Evolutionary conservation across 441 rosid species (phyloP).

Genomic region (Aquilaria agallochum): DNA sequence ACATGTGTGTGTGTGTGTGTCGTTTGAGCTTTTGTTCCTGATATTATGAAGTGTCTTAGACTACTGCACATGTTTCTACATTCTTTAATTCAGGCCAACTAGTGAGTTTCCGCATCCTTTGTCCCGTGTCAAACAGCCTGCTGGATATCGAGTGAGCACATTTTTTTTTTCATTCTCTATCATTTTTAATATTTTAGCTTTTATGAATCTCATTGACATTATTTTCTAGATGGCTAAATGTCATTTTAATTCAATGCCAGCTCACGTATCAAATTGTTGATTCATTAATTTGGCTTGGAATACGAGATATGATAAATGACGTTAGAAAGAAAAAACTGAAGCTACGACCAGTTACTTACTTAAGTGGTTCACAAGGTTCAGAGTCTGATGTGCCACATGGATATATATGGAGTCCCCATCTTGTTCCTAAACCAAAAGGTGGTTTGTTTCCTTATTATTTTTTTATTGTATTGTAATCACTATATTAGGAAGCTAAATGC

Average conservation of each 20-base stretch:
- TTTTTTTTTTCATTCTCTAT: not conserved
- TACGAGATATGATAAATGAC: slow-evolving; percentile 91
- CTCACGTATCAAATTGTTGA: slow-evolving; percentile 93
- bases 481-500: slow-evolving; percentile 1
- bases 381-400: slow-evolving; percentile 81
- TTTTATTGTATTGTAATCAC: not conserved
- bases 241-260: slow-evolving; percentile 25
- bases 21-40: slow-evolving; percentile 15
- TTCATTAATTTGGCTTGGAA: slow-evolving; percentile 93
- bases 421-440: slow-evolving; percentile 98
- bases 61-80: slow-evolving; percentile 13
- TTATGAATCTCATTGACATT: slow-evolving; percentile 13
- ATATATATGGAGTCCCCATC: slow-evolving; percentile 96
- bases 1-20: slow-evolving; percentile 4
- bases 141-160: slow-evolving; percentile 84
- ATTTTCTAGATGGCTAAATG: slow-evolving; percentile 3
- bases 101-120: slow-evolving; percentile 95
- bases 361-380: slow-evolving; percentile 87
- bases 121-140: slow-evolving; percentile 90
- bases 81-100: slow-evolving; percentile 59
- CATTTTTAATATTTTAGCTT: slow-evolving; percentile 4
- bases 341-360: slow-evolving; percentile 88
- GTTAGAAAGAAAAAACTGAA: slow-evolving; percentile 77
- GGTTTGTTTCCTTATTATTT: slow-evolving; percentile 6
- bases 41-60: slow-evolving; percentile 19